Percentiles rank a stretch among this genome's conserved stretches.
These are phyloP conservation scores for Xanthoconium purpureum DNA, from an alignment of 768 basidiomycete species.

Conservation along the genomic window DNA sequence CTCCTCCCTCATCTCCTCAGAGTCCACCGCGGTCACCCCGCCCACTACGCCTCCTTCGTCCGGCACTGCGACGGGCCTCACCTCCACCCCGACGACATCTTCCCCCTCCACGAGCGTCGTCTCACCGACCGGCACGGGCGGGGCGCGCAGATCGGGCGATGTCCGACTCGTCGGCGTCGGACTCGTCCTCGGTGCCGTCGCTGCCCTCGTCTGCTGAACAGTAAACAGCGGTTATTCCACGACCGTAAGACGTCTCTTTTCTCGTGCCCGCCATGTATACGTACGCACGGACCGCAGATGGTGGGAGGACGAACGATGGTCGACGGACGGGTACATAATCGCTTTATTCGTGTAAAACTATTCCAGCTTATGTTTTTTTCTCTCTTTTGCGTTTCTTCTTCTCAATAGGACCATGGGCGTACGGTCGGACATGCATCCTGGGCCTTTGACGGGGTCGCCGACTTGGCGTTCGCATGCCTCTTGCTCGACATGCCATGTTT, in stretches of 20 bases:
- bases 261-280: too few species aligned
- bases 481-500: too few species aligned
- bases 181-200: not conserved
- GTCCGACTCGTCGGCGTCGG: not conserved
- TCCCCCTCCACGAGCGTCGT: not conserved
- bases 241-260: not conserved
- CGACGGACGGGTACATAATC: too few species aligned
- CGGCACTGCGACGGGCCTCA: not conserved
- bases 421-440: too few species aligned
- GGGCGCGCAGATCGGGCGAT: not conserved
- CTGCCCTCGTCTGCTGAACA: not conserved
- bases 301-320: too few species aligned
- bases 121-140: not conserved
- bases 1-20: slow-evolving; percentile 29
- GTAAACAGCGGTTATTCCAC: not conserved
- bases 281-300: not conserved
- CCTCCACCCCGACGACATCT: not conserved
- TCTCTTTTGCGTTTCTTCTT: too few species aligned
- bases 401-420: too few species aligned
- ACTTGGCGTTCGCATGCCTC: too few species aligned
- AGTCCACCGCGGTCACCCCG: slow-evolving; percentile 20
- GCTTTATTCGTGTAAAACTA: too few species aligned
- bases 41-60: not conserved
- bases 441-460: too few species aligned
- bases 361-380: too few species aligned